These are phyloP conservation scores for Tubosaeta sp. DNA, from an alignment of 768 basidiomycete species.

Conservation along the genomic window DNA sequence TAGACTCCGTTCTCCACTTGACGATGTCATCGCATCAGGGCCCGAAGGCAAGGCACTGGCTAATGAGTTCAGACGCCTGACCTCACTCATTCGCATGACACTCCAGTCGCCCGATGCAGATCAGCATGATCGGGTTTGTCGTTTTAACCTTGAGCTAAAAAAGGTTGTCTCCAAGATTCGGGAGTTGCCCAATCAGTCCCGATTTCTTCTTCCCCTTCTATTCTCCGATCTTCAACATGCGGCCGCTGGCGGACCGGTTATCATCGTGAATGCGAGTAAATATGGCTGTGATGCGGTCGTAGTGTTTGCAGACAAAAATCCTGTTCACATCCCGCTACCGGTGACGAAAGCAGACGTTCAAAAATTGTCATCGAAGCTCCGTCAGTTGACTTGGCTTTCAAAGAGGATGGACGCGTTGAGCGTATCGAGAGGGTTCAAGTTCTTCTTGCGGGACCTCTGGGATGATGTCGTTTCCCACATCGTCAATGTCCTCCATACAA, in stretches of 20 bases:
- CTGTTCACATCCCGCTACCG: conserved; percentile 2
- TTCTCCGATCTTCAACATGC: conserved; percentile 10
- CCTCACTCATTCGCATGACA: background rate
- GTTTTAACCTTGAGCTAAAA: background rate
- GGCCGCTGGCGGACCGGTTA: conserved; percentile 23
- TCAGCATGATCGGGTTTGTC: background rate
- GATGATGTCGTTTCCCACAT: too few relatives aligned
- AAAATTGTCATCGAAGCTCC: background rate
- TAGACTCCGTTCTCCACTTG: background rate
- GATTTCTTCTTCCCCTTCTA: conserved; percentile 22
- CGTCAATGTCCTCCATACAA: too few relatives aligned
- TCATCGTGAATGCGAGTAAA: conserved; percentile 29
- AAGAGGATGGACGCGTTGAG: background rate
- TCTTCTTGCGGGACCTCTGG: too few relatives aligned
- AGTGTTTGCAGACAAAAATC: conserved; percentile 5
- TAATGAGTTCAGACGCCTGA: background rate
- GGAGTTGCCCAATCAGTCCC: conserved; percentile 13
- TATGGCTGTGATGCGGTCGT: conserved; percentile 33
- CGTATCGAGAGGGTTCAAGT: too few relatives aligned
- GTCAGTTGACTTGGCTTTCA: background rate
- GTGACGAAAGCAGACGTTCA: background rate
- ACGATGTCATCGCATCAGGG: background rate
- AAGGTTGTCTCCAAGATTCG: conserved; percentile 14
- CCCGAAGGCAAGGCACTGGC: background rate
- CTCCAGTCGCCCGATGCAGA: background rate